Evolutionary conservation across 1,284 basidiomycete species (phyloP).

Genomic region (Phellinidium pouzarii): DNA sequence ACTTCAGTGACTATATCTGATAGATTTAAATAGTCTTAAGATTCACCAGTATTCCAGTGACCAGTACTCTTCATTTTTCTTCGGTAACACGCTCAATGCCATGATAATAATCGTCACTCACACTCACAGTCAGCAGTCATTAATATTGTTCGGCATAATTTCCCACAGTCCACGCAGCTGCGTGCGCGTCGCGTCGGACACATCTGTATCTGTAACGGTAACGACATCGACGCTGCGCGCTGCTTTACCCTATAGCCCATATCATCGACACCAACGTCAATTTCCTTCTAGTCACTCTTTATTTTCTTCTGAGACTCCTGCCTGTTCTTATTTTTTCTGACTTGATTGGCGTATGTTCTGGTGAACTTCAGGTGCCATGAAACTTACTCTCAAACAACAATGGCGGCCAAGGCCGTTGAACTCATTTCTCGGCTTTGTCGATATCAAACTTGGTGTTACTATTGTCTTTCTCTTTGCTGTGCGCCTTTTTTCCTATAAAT

Average conservation of each 20-base stretch:
- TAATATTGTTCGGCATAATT: no score
- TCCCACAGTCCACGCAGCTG: conserved; percentile 20
- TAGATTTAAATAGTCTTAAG: conserved; percentile 7
- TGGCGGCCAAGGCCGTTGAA: conserved; percentile 74
- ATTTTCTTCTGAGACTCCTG: not conserved
- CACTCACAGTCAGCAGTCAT: no score
- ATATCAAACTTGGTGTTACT: conserved; percentile 85
- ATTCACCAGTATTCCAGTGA: conserved; percentile 70
- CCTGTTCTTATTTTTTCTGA: not conserved
- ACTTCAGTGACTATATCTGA: not conserved
- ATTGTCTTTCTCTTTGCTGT: conserved; percentile 85
- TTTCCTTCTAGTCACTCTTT: conserved; percentile 9
- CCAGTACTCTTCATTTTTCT: conserved; percentile 69
- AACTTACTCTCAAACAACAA: conserved; percentile 71
- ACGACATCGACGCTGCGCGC: not conserved
- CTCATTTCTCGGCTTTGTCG: conserved; percentile 78
- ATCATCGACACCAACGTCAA: not conserved
- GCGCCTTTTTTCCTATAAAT: conserved; percentile 26
- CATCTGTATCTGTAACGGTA: not conserved
- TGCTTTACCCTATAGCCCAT: not conserved
- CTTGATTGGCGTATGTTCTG: not conserved
- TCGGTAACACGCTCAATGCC: conserved; percentile 37
- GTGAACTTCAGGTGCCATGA: conserved; percentile 39
- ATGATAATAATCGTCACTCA: conserved; percentile 26
- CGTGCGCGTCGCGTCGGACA: not conserved